Conservation (phyloP, 768 basidiomycete species). For the Rossbeevera mucosa region DNA sequence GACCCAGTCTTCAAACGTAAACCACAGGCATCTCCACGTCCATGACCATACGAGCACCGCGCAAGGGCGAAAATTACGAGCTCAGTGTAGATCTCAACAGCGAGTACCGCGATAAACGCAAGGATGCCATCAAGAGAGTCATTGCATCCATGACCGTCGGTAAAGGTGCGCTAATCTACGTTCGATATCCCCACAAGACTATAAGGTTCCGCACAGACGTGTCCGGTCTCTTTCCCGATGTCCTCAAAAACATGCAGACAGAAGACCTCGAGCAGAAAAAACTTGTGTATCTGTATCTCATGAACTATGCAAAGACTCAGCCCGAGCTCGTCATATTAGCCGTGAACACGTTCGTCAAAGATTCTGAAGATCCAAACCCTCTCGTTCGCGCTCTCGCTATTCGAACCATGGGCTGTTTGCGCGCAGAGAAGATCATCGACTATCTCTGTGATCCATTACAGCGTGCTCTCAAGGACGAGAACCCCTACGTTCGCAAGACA, state of each 20-base stretch:
- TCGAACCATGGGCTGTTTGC: constrained; percentile 94
- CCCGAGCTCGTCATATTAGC: constrained; percentile 98
- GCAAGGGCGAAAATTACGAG: constrained; percentile 94
- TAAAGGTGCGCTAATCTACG: constrained; percentile 59
- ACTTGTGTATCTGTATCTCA: constrained; percentile 97
- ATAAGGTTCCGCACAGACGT: constrained; percentile 49
- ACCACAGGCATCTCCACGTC: constrained; percentile 9
- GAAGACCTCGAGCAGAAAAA: constrained; percentile 99
- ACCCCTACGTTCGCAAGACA: constrained; percentile 98
- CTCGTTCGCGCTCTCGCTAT: constrained; percentile 95
- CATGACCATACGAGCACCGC: constrained; percentile 51
- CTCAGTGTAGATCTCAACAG: constrained; percentile 96
- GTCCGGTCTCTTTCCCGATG: constrained; percentile 94
- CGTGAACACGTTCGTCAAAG: constrained; percentile 98
- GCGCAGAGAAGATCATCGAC: constrained; percentile 98
- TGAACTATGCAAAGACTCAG: constrained; percentile 99
- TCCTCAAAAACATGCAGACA: constrained; percentile 99
- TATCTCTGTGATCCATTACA: constrained; percentile 95
- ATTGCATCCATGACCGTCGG: constrained; percentile 99
- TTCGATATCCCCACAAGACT: constrained; percentile 3
- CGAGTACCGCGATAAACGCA: constrained; percentile 90
- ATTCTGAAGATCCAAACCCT: constrained; percentile 94
- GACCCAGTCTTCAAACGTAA: not conserved
- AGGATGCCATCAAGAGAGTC: constrained; percentile 96
- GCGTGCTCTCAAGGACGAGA: constrained; percentile 89